Conservation (phyloP, 306 rosid genomes). For the Cyclanthera cordifolia region DNA sequence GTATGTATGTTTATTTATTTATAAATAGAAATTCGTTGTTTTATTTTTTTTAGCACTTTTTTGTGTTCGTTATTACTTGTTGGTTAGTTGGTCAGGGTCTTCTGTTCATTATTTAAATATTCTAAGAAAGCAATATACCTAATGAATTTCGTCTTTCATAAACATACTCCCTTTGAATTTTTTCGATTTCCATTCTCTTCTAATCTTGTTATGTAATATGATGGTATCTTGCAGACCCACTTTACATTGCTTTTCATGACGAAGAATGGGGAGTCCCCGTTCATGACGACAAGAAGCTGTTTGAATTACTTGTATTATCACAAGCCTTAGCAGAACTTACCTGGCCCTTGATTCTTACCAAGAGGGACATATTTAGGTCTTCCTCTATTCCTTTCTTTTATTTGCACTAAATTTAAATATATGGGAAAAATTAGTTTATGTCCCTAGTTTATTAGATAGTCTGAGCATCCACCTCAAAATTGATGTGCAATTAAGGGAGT, state of each 20-base stretch:
- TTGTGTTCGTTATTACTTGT: neutral
- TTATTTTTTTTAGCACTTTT: neutral
- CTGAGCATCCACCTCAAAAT: no score
- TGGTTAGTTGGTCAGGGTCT: neutral
- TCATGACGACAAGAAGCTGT: conserved; percentile 60
- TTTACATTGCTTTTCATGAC: conserved; percentile 63
- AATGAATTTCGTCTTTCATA: neutral
- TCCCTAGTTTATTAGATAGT: no score
- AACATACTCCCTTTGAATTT: neutral
- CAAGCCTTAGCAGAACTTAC: conserved; percentile 81
- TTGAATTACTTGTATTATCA: conserved; percentile 69
- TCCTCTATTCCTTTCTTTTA: neutral
- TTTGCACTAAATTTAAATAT: neutral
- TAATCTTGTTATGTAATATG: neutral
- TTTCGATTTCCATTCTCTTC: neutral
- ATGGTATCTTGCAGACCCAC: conserved; percentile 42
- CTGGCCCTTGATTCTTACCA: conserved; percentile 64
- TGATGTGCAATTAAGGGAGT: no score
- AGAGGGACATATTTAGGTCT: conserved; percentile 66
- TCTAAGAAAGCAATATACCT: neutral
- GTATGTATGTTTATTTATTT: neutral
- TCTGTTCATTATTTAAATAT: neutral
- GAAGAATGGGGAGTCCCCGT: conserved; percentile 89
- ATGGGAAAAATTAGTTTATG: neutral
- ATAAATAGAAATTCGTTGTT: neutral